Base-by-base conservation (phyloP, 2,329 filamentous ascomycete species). In the Ceratocystis smalleyi region DNA sequence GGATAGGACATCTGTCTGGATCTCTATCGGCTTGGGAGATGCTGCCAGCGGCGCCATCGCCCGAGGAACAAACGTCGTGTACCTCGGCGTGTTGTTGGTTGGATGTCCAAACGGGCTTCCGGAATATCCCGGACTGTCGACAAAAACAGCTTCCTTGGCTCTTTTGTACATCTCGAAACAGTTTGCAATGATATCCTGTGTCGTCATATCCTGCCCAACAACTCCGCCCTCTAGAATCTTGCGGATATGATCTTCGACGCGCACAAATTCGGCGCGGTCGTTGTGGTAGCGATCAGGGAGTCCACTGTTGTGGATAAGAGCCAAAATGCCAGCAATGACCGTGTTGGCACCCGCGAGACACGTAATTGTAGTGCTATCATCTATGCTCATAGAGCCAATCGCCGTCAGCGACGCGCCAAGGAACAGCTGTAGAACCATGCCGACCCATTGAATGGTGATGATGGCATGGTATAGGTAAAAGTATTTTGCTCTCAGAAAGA, bases 261-360 rank as follows among this genome's bases (percentile, higher is more conserved):
- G 74, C 62, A 74, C 73, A 68, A 80, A 81, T 69, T 81, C 77
- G 32, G 75, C 74, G 68, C 75, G 76, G 68, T 81, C 75, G 61
- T 75, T 76, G 32, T 78, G 74, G 67, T 81, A 81, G 6, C 79
- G 72, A 66, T 81, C 77, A 1, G 79, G 79, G 19, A 82, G 69
- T 1, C 79, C 79, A 66, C 78, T 81, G 69, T 81, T 81, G 70
- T 81, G 78, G 65, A 82, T 68, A 17, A 81, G 72, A 2, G 78
- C 79, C 3, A 82, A 72, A 5, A 81, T 69, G 1, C 79, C 79
- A 6, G 79, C 77, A 49, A 76, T 73, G 64, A 79, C 70, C 0
- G 79, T 82, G 69, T 81, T 81, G 65, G 75, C 68, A 5, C 77
- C 78, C 0, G 77, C 79, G 6, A 81, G 74, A n/a, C 76, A 66